These are phyloP conservation scores for Arxiozyma heterogenica DNA, from an alignment of 1,139 yeast genomes.

Conservation along the genomic window DNA sequence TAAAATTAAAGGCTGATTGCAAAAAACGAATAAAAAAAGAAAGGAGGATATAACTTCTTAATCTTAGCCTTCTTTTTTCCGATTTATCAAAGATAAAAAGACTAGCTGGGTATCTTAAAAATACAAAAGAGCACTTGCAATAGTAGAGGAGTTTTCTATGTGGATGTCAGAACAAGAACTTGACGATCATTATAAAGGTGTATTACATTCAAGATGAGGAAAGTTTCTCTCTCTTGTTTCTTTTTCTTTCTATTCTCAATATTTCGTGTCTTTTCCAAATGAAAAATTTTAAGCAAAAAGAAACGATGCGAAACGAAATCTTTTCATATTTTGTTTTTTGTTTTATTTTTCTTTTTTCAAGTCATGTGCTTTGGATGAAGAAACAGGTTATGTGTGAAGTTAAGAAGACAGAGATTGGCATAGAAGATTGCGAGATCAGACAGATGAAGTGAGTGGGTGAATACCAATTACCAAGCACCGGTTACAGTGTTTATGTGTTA, in stretches of 20 bases:
- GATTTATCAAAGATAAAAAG: no score
- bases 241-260: neutral
- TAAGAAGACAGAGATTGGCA: neutral
- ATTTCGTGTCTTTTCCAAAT: neutral
- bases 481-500: no score
- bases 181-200: neutral
- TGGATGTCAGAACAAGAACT: no score
- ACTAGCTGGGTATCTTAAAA: no score
- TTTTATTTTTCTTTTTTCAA: no score
- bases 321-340: no score
- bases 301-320: neutral
- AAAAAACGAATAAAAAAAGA: no score
- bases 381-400: neutral
- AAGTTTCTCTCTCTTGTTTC: neutral
- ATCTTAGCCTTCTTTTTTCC: neutral
- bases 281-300: neutral
- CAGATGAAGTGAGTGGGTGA: neutral
- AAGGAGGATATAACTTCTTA: neutral
- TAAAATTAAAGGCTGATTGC: no score
- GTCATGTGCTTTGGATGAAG: neutral
- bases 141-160: neutral
- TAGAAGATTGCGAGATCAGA: neutral
- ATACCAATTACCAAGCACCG: neutral
- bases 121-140: no score
- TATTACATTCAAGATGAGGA: neutral